phyloP scores from a whole-genome alignment of 2,329 filamentous ascomycete genomes.

The Calonectria pseudoturangicola region DNA sequence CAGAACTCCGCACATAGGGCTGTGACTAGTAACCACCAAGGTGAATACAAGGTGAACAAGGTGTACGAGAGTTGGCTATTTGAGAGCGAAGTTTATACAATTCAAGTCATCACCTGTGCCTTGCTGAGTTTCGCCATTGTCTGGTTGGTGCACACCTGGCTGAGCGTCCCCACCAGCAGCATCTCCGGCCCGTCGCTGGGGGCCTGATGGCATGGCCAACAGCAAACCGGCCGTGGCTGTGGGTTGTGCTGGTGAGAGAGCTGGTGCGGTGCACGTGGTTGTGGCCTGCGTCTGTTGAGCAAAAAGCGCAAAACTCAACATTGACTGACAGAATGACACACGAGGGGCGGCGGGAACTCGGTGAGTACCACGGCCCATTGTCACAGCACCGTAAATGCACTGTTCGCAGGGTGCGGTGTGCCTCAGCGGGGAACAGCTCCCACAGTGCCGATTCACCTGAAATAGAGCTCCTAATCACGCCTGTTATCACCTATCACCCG shows the following conservation, averaged over 20 bases:
- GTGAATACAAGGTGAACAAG: too few species aligned
- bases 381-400: slow-evolving; percentile 42
- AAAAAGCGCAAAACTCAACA: slow-evolving; percentile 46
- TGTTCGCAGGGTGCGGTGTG: not conserved
- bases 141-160: not conserved
- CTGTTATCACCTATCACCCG: slow-evolving; percentile 36
- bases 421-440: not conserved
- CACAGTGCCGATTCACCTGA: slow-evolving; percentile 42
- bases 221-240: too few species aligned
- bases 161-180: not conserved
- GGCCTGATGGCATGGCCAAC: not conserved
- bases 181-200: not conserved
- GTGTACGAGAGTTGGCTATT: too few species aligned
- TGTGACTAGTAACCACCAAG: too few species aligned
- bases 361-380: slow-evolving; percentile 29
- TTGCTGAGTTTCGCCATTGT: too few species aligned
- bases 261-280: too few species aligned
- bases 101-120: too few species aligned
- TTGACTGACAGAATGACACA: not conserved
- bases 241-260: not conserved
- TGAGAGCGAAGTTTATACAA: too few species aligned
- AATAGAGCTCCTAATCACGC: slow-evolving; percentile 25
- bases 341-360: slow-evolving; percentile 14
- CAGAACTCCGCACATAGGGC: too few species aligned
- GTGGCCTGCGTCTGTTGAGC: slow-evolving; percentile 44